Evolutionary conservation across 2,329 filamentous ascomycete species (phyloP), one percentile per base, ranked within the genome.

Genomic region (Chaetomium sp.): DNA sequence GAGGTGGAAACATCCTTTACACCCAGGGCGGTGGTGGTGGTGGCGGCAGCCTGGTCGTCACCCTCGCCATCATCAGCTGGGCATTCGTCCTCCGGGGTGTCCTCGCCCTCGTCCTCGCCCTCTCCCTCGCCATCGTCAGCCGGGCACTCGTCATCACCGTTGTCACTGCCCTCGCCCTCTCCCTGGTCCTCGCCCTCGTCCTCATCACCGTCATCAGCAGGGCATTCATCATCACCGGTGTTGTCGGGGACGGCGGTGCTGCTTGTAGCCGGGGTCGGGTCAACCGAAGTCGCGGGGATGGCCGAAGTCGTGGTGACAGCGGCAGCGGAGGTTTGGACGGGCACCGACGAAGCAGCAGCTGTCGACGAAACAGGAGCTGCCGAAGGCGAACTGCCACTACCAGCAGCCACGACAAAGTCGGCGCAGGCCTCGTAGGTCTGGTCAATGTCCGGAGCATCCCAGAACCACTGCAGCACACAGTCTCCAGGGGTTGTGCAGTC

Each of bases 351-450:
- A n/a, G n/a, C n/a, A n/a, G n/a, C n/a, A n/a, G n/a, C n/a, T n/a
- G n/a, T n/a, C n/a, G n/a, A n/a, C n/a, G n/a, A n/a, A n/a, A 16
- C 9, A 4, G 55, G 9, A 25, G 53, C 31, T 4, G 31, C 19
- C 35, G 55, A 49, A 1, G 56, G 9, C 45, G 57, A n/a, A 12
- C 29, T 3, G 13, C 45, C 23, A 31, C n/a, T 21, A 21, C 57
- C 29, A 5, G 3, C 38, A 16, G 5, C 38, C 38, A 59, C 57
- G 45, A 31, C 35, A 13, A 59, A 59, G 57, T 59, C 57, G 29
- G 50, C 57, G 57, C 57, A 59, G 29, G 57, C 27, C 57, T 51
- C 57, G n/a, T 59, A 59, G 27, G 57, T 59, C 47, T 59, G 56
- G 27, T 59, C 29, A 23, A 59, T 59, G n/a, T 51, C 47, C n/a